A percentile compares a stretch with the other conserved stretches of the same genome.
Evolutionary conservation across 257 asterid genomes (phyloP).

Genomic region (Paraleonurus japonicus): DNA sequence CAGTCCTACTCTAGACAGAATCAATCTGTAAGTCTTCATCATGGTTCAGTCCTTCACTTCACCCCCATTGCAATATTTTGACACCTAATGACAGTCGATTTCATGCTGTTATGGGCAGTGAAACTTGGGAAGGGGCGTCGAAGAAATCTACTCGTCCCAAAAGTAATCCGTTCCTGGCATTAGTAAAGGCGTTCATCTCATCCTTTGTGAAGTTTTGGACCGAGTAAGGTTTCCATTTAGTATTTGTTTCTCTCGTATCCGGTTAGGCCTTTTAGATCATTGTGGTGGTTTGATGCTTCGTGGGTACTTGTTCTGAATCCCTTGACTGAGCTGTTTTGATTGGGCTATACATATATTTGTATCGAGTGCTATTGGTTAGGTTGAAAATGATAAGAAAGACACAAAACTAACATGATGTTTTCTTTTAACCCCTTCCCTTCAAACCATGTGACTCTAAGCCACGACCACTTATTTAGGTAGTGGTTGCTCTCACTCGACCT

Average conservation of each 20-base stretch:
- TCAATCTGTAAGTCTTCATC: conserved; percentile 54
- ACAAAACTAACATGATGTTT: no score
- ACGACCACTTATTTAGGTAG: neutral
- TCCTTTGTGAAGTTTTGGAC: conserved; percentile 69
- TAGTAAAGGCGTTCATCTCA: conserved; percentile 48
- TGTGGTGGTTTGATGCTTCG: conserved; percentile 15
- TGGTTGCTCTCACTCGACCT: neutral
- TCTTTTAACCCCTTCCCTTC: no score
- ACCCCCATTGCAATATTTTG: neutral
- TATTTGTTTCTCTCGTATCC: neutral
- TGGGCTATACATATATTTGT: neutral
- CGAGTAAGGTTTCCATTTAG: conserved; percentile 31
- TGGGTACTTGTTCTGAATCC: conserved; percentile 1
- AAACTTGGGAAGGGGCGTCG: conserved; percentile 51
- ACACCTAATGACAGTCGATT: conserved; percentile 15
- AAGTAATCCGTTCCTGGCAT: conserved; percentile 47
- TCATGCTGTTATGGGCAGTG: conserved; percentile 42
- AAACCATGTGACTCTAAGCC: no score
- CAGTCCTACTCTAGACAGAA: conserved; percentile 47
- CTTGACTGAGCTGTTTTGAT: neutral
- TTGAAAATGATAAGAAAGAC: neutral
- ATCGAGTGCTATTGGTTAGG: neutral
- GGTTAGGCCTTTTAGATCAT: conserved; percentile 16
- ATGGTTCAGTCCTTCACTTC: neutral
- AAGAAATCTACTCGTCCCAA: conserved; percentile 40